Evolutionary conservation across 2,329 filamentous ascomycete species (phyloP), one percentile per base, ranked within the genome.

Genomic region (Verticillium longisporum): DNA sequence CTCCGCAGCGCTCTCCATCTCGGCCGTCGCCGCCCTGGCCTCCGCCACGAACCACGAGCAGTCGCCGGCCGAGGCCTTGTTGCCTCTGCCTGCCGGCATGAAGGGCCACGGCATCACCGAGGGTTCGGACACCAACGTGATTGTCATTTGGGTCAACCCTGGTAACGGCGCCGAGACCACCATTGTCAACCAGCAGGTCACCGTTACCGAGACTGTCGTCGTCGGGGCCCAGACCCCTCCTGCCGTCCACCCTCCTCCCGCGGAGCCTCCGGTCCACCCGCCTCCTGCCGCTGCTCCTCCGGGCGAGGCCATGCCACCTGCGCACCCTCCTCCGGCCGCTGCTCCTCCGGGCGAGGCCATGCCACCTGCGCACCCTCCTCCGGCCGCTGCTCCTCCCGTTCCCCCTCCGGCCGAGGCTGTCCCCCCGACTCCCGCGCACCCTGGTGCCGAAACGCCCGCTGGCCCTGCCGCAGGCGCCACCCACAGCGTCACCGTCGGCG

Each of bases 401-500:
- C 60, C 59, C 13, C 57, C 61, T 10, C 64, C 58, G 15, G 55
- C 61, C 6, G 58, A 58, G 41, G 45, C 45, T 13, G 9, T 26
- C 6, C 45, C 45, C 18, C 45, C 45, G 45, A 32, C 36, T 6
- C n/a, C 55, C 15, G 61, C 60, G 18, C 63, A 64, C 60, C 59
- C 58, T 31, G 57, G 33, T 10, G 31, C 31, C 5, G 57, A 32
- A 10, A 31, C 57, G 31, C 69, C 66, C 36, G 74, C 72, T 15
- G 70, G 70, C 14, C 71, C 71, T 31, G 73, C 69, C 33, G 69
- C 74, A 1, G 75, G 72, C 26, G 74, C 77, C 55, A 81, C 78
- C n/a, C 83, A 85, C 71, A 83, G 78, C 61, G 84, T 92, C 65
- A 81, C 78, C 15, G 89, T 92, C 61, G 90, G 90, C 71, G 90